These are phyloP conservation scores for Coemansia sp. DNA, from an alignment of 192 early-diverging fungal species.

Conservation along the genomic window DNA sequence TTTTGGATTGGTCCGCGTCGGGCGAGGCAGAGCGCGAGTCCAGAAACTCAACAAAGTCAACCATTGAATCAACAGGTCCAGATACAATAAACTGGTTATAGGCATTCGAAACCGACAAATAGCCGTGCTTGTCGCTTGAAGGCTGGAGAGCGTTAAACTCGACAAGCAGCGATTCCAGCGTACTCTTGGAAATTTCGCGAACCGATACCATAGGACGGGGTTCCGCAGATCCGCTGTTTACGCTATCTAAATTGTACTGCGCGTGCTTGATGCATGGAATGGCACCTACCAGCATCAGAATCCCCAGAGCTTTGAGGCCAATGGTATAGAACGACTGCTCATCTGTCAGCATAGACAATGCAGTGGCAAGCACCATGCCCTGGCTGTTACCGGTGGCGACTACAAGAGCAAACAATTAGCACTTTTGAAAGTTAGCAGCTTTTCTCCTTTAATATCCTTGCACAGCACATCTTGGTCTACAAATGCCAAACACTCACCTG, in stretches of 20 bases:
- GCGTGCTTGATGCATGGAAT: conserved; percentile 66
- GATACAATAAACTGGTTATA: conserved; percentile 25
- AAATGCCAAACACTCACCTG: conserved; percentile 42
- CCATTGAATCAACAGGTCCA: conserved; percentile 8
- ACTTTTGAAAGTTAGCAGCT: background rate
- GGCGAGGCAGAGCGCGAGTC: conserved; percentile 6
- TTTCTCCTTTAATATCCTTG: conserved; percentile 9
- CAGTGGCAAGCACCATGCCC: conserved; percentile 81
- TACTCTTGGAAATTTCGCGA: conserved; percentile 14
- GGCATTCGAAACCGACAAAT: conserved; percentile 28
- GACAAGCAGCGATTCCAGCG: conserved; percentile 11
- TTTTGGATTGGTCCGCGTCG: conserved; percentile 59
- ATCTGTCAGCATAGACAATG: conserved; percentile 73
- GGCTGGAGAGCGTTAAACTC: conserved; percentile 17
- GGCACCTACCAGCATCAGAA: conserved; percentile 80
- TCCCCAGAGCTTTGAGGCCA: conserved; percentile 73
- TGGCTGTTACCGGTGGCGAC: conserved; percentile 77
- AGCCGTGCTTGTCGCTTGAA: conserved; percentile 2
- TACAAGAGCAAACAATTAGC: conserved; percentile 3
- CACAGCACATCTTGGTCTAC: conserved; percentile 53
- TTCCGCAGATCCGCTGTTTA: conserved; percentile 74
- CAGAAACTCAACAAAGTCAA: conserved; percentile 11
- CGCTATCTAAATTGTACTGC: conserved; percentile 52
- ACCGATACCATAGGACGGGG: conserved; percentile 29
- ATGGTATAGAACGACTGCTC: conserved; percentile 77